Percentiles rank a stretch among this genome's conserved stretches.
Conservation (phyloP, 768 basidiomycete species). For the Neoboletus brunneissimus region DNA sequence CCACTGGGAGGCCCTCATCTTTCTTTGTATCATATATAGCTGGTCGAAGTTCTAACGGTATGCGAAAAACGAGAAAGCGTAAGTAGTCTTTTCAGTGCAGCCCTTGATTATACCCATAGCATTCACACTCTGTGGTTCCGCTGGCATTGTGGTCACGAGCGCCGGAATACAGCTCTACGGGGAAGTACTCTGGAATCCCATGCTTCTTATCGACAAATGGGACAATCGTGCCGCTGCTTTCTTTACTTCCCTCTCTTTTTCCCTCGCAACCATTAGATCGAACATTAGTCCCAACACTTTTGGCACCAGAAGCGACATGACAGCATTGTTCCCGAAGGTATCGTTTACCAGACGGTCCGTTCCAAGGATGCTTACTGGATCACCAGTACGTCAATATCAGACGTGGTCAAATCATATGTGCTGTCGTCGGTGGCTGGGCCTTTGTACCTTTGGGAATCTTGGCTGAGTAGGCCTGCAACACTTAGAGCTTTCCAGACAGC, state of each 20-base stretch:
- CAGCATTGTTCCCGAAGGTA: conserved; percentile 62
- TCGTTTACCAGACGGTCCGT: not conserved
- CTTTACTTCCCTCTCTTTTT: conserved; percentile 74
- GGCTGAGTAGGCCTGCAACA: conserved; percentile 31
- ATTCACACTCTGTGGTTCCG: conserved; percentile 75
- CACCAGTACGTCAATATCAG: conserved; percentile 30
- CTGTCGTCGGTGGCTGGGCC: conserved; percentile 63
- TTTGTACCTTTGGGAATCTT: conserved; percentile 85
- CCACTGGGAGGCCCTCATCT: conserved; percentile 44
- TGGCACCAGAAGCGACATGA: conserved; percentile 81
- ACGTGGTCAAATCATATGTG: conserved; percentile 29
- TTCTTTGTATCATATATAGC: not conserved
- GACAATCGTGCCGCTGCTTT: conserved; percentile 84
- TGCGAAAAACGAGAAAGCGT: conserved; percentile 66
- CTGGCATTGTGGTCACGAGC: conserved; percentile 77
- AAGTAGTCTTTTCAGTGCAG: conserved; percentile 46
- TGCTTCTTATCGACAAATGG: conserved; percentile 74
- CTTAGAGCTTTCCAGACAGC: not conserved
- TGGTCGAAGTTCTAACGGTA: conserved; percentile 50
- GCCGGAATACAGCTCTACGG: conserved; percentile 74
- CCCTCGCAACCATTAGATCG: conserved; percentile 65
- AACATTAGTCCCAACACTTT: conserved; percentile 79
- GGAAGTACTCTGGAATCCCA: conserved; percentile 69
- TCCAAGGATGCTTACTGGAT: conserved; percentile 1
- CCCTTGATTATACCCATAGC: conserved; percentile 73